These are phyloP conservation scores for Fusarium torulosum DNA, from an alignment of 2,329 filamentous ascomycete genomes.

Conservation along the genomic window DNA sequence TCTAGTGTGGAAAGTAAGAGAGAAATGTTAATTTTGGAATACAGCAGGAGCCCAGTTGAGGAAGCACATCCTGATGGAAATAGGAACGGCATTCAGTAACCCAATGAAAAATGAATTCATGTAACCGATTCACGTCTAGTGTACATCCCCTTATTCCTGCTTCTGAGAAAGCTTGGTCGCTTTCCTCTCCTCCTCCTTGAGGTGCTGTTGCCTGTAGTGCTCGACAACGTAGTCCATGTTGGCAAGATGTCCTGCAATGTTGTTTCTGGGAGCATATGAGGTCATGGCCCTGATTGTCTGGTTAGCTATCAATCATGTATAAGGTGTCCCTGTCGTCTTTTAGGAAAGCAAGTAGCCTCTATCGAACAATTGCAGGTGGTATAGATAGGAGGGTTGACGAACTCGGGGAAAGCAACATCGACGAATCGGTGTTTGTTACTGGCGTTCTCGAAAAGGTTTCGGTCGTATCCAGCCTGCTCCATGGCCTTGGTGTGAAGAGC, in stretches of 20 bases:
- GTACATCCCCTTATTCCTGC: constrained; percentile 49
- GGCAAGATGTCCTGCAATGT: constrained; percentile 66
- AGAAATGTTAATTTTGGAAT: not conserved
- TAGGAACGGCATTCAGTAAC: constrained; percentile 21
- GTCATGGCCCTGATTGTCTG: constrained; percentile 60
- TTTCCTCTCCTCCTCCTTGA: constrained; percentile 68
- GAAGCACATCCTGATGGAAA: not conserved
- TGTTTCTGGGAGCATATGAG: constrained; percentile 62
- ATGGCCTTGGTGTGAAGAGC: constrained; percentile 63
- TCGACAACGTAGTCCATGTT: constrained; percentile 69
- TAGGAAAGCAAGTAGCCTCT: not conserved
- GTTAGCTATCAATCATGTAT: constrained; percentile 36
- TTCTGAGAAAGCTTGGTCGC: constrained; percentile 61
- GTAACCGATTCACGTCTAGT: constrained; percentile 45
- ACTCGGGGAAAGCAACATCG: constrained; percentile 71
- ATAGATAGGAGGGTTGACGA: constrained; percentile 51
- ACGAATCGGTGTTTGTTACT: constrained; percentile 59
- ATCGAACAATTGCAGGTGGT: not conserved
- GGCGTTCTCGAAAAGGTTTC: constrained; percentile 64
- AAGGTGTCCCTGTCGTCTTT: not conserved
- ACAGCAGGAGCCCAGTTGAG: not conserved
- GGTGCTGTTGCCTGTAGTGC: constrained; percentile 68
- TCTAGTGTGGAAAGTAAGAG: not conserved
- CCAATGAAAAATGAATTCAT: constrained; percentile 44
- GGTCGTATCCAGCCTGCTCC: constrained; percentile 70